phyloP scores from a whole-genome alignment of 257 asterid genomes.

The Ophiorrhiza pumila region DNA sequence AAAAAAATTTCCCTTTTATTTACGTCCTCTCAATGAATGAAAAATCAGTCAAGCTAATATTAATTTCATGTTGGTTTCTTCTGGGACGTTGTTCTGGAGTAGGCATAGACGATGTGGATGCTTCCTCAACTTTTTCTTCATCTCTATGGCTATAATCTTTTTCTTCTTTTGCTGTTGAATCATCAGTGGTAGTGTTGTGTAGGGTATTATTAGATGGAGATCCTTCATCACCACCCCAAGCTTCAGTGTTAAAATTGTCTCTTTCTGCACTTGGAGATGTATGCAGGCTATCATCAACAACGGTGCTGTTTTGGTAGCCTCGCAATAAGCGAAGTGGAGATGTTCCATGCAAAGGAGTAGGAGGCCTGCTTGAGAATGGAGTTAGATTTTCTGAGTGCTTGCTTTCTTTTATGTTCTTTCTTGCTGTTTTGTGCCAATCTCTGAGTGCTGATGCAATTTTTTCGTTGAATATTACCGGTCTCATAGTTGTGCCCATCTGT shows the following conservation, averaged over 20 bases:
- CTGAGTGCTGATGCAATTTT: conserved; percentile 61
- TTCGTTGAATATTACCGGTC: conserved; percentile 77
- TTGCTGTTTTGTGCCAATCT: conserved; percentile 83
- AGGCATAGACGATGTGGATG: conserved; percentile 21
- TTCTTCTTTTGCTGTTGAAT: too few relatives aligned
- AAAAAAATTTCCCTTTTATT: neutral
- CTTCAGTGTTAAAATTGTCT: conserved; percentile 22
- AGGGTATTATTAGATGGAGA: conserved; percentile 35
- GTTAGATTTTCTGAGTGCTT: conserved; percentile 31
- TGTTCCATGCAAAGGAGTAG: conserved; percentile 54
- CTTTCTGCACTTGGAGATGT: conserved; percentile 33
- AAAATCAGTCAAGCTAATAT: conserved; percentile 33
- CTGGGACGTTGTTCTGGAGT: conserved; percentile 19
- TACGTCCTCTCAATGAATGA: conserved; percentile 37
- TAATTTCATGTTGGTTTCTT: conserved; percentile 8
- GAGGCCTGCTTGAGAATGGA: conserved; percentile 59
- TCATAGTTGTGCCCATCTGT: conserved; percentile 93
- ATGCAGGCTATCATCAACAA: conserved; percentile 31
- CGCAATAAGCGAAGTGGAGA: conserved; percentile 73
- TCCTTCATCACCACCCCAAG: conserved; percentile 37
- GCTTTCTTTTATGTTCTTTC: conserved; percentile 57
- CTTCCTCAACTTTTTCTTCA: neutral
- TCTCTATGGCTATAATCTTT: conserved; percentile 20
- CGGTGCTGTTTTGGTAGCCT: conserved; percentile 31
- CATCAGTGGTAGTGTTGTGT: conserved; percentile 16